These are phyloP conservation scores for Scheffersomyces stambukii DNA, from an alignment of 1,139 yeast species.

Conservation along the genomic window DNA sequence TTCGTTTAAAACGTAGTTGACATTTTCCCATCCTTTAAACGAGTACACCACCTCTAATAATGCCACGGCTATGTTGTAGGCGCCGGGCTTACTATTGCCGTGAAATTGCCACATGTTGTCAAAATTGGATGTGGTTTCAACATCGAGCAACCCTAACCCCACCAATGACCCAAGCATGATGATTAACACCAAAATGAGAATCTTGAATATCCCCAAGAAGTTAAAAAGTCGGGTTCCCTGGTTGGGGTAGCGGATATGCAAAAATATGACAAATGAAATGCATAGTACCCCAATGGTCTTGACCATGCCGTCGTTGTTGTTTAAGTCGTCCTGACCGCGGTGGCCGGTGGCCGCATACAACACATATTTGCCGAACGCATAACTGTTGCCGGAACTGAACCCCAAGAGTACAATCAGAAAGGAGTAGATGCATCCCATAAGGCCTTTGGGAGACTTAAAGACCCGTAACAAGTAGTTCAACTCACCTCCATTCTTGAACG, in stretches of 20 bases:
- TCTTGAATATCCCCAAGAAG: constrained; percentile 40
- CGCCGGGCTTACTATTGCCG: constrained; percentile 13
- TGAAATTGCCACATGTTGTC: constrained; percentile 24
- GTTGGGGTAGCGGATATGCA: constrained; percentile 36
- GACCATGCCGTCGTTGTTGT: constrained; percentile 26
- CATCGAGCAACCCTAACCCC: constrained; percentile 21
- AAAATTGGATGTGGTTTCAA: constrained; percentile 23
- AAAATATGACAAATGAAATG: constrained; percentile 35
- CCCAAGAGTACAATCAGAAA: constrained; percentile 47
- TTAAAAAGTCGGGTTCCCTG: constrained; percentile 43
- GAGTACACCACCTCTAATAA: constrained; percentile 38
- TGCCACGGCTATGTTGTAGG: constrained; percentile 39
- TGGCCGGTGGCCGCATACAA: constrained; percentile 30
- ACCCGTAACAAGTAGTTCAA: constrained; percentile 46
- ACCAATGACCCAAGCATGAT: constrained; percentile 34
- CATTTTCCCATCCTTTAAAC: constrained; percentile 45
- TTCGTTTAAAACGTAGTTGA: constrained; percentile 40
- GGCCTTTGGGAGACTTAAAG: constrained; percentile 30
- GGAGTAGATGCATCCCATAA: constrained; percentile 42
- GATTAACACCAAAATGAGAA: constrained; percentile 36
- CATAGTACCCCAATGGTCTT: constrained; percentile 44
- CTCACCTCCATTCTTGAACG: constrained; percentile 47
- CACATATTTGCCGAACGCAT: constrained; percentile 48
- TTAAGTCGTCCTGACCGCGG: constrained; percentile 17
- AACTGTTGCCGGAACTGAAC: constrained; percentile 48